Evolutionary conservation across 179 eudicot species (phyloP).

Genomic region (Beta corolliflora): DNA sequence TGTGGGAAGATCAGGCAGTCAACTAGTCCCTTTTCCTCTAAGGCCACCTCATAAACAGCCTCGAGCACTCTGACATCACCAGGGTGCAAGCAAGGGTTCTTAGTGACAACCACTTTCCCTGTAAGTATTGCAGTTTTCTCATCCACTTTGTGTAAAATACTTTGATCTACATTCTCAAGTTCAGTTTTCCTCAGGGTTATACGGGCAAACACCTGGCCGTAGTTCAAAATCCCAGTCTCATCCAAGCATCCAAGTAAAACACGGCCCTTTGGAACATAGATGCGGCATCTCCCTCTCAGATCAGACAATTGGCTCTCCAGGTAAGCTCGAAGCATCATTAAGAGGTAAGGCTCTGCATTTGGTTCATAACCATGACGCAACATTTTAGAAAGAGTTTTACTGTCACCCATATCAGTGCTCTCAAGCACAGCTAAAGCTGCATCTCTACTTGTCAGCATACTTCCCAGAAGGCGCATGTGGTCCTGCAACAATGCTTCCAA

Average conservation of each 20-base stretch:
- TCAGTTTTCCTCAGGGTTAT: slow-evolving; percentile 67
- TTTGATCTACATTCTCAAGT: slow-evolving; percentile 44
- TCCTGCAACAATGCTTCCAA: slow-evolving; percentile 61
- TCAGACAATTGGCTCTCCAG: slow-evolving; percentile 66
- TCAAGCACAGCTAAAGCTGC: slow-evolving; percentile 72
- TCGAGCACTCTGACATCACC: slow-evolving; percentile 96
- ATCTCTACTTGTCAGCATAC: slow-evolving; percentile 56
- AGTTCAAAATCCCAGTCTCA: slow-evolving; percentile 73
- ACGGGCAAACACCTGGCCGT: slow-evolving; percentile 85
- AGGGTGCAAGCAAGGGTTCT: slow-evolving; percentile 95
- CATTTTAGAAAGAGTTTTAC: slow-evolving; percentile 61
- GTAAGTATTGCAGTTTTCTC: slow-evolving; percentile 58
- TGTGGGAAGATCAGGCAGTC: slow-evolving; percentile 95
- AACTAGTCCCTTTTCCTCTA: slow-evolving; percentile 62
- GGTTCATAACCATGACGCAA: slow-evolving; percentile 82
- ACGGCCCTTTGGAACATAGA: slow-evolving; percentile 81
- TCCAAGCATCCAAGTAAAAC: slow-evolving; percentile 87
- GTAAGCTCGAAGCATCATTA: slow-evolving; percentile 82
- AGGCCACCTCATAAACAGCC: slow-evolving; percentile 69
- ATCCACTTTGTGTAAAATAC: slow-evolving; percentile 60
- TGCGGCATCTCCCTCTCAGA: slow-evolving; percentile 64
- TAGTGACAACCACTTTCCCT: slow-evolving; percentile 89
- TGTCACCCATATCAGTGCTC: slow-evolving; percentile 58
- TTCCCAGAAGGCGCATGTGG: slow-evolving; percentile 63
- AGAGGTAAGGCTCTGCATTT: slow-evolving; percentile 75